Base-by-base conservation (phyloP, 2,329 filamentous ascomycete species). In the Cordyceps cicadae region DNA sequence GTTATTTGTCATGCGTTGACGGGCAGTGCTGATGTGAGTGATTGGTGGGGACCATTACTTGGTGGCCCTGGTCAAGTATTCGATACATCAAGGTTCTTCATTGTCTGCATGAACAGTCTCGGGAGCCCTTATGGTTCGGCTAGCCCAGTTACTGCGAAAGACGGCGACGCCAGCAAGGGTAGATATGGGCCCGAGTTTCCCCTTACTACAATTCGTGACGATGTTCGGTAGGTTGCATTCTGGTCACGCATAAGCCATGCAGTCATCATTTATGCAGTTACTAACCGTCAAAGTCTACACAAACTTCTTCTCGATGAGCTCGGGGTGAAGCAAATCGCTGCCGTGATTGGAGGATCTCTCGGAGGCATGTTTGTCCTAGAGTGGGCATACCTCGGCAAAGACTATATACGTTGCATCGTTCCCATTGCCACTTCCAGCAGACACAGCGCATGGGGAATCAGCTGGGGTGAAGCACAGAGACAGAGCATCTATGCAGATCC, bases 401-500 rank as follows among this genome's bases (percentile, higher is more conserved):
- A 91, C 66, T 95, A 94, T 67, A 90, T 95, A 60, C 85, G 86
- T 65, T 86, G 81, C 65, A 86, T 94, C 66, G 87, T 94, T 11
- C 88, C 90, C 15, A 93, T 95, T 67, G 90, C 90, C 24, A 94
- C 90, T 6, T 93, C 90, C 8, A 90, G 88, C 66, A 81, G 87
- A 48, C 91, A 94, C 73, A 93, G 89, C 68, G 90, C 90, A 5
- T 95, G 90, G 90, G 88, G 90, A 26, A 95, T 94, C 69, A 92
- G 88, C 74, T 95, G 90, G 90, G 90, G 89, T 48, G 90, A 94
- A 72, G 90, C 90, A 3, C 90, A 95, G 72, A 82, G 90, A 56
- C 90, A 94, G 75, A 92, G 89, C 80, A 97, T 99, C 72, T 99
- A 97, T 76, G 92, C 91, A 45, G 94, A 99, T 71, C 94, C 94